Conservation (phyloP, 2,329 filamentous ascomycete genomes). For the Alternaria novae-zelandiae region DNA sequence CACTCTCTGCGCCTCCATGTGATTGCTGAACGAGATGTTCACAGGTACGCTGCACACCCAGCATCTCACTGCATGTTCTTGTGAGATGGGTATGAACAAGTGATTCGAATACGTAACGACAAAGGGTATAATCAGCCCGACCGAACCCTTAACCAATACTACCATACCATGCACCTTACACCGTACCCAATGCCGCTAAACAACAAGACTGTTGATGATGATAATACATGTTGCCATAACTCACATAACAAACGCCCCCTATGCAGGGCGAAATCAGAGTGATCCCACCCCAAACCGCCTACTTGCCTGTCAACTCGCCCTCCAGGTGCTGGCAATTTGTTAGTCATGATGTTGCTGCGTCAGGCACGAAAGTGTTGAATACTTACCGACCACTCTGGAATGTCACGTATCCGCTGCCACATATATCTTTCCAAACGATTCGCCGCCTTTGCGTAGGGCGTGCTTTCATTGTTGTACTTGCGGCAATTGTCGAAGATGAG, state of each 20-base stretch:
- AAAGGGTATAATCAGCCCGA: conserved; percentile 13
- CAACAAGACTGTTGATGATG: not conserved
- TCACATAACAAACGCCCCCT: not conserved
- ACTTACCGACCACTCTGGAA: conserved; percentile 78
- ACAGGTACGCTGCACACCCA: not conserved
- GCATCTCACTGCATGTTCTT: not conserved
- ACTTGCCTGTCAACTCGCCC: conserved; percentile 40
- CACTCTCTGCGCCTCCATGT: not conserved
- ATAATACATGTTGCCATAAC: not conserved
- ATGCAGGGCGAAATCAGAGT: not conserved
- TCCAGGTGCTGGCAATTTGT: conserved; percentile 34
- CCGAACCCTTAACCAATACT: not conserved
- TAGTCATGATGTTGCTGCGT: not conserved
- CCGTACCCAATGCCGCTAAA: conserved; percentile 26
- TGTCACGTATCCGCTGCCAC: conserved; percentile 90
- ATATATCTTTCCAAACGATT: conserved; percentile 93
- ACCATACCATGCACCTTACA: conserved; percentile 10
- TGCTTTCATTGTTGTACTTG: conserved; percentile 94
- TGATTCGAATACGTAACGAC: not conserved
- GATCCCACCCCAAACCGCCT: not conserved
- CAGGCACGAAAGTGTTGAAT: not conserved
- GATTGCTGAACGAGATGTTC: not conserved
- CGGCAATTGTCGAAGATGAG: conserved; percentile 95
- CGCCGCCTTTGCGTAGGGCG: conserved; percentile 92
- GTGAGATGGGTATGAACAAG: not conserved